Evolutionary conservation across 352 stramenopile genomes (phyloP), one percentile per base, ranked within the genome.

Genomic region (Elongisporangium undulatum): DNA sequence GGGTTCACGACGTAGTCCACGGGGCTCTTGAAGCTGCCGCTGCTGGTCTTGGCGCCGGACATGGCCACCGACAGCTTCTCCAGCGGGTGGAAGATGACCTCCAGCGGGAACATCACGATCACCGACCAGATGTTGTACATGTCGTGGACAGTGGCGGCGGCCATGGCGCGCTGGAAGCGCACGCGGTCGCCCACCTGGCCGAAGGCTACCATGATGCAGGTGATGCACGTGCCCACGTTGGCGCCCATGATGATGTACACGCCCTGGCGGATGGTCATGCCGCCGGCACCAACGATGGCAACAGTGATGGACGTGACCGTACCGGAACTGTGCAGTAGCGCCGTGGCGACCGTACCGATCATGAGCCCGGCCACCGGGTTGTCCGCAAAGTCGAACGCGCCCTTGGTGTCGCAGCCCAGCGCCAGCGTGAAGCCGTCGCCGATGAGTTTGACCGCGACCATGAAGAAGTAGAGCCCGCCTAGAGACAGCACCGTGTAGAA

Each of bases 231-330:
- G 51, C 90, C 92, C 55, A 92, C 87, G 71, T 97, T 97, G 49
- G 91, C 88, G n/a, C 91, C 91, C 85, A 97, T 97, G 60, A 97
- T 79, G 62, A 97, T 89, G 57, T 88, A 96, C 59, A 97, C 93
- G 19, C 72, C 91, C 59, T 89, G 74, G 4, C 87, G 73, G 51
- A 97, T 89, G 13, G 77, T 77, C 60, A 97, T 77, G 16, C 77
- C 74, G 7, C 71, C 71, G 4, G 86, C 73, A 49, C 88, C 74
- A 3, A 90, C 83, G 2, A 90, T 62, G 3, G 79, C 75, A 45
- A 93, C 83, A 20, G 80, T 73, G 61, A 95, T 88, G n/a, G 85
- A 89, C 21, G 83, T 95, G 41, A 90, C 84, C 0, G 85, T 95
- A 4, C 74, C 74, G n/a, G 78, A 90, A 20, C 74, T 88, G 62